Evolutionary conservation across 2,329 filamentous ascomycete species (phyloP).

Genomic region (Claviceps fusiformis): DNA sequence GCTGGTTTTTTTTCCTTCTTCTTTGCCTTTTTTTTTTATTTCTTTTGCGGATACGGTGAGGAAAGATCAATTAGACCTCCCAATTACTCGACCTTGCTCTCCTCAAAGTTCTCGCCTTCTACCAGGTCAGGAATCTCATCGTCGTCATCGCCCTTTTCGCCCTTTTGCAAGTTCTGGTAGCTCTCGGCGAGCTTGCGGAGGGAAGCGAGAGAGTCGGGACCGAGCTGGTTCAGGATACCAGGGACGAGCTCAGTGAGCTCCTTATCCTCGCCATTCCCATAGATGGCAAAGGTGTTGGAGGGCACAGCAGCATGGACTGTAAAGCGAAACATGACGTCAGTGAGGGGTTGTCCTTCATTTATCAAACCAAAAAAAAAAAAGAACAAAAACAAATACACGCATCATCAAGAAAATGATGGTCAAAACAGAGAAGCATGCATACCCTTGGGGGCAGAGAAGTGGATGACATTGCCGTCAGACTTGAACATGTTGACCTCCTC

Average conservation of each 20-base stretch:
- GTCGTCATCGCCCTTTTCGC: constrained; percentile 70
- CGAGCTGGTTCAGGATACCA: constrained; percentile 98
- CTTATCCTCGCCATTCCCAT: constrained; percentile 98
- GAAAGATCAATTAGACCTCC: not conserved
- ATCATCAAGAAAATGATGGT: not conserved
- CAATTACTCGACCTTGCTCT: constrained; percentile 75
- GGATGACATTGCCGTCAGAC: constrained; percentile 98
- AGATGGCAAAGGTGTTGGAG: constrained; percentile 99
- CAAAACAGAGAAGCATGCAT: constrained; percentile 22
- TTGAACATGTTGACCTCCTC: constrained; percentile 99
- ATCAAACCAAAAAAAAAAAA: no score
- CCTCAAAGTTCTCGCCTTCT: constrained; percentile 93
- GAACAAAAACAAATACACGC: not conserved
- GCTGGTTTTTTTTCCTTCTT: no score
- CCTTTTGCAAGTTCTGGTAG: constrained; percentile 99
- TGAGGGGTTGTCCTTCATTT: not conserved
- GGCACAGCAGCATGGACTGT: constrained; percentile 92
- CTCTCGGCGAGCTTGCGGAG: constrained; percentile 97
- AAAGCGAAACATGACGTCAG: constrained; percentile 2
- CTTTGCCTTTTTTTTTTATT: no score
- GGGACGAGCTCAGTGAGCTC: constrained; percentile 98
- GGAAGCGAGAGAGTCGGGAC: constrained; percentile 91
- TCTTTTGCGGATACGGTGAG: not conserved
- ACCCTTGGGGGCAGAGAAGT: constrained; percentile 98
- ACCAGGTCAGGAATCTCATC: constrained; percentile 97